A percentile compares a stretch with the other conserved stretches of the same genome.
phyloP scores from a whole-genome alignment of 768 basidiomycete genomes.

The Psilocybe tampanensis region DNA sequence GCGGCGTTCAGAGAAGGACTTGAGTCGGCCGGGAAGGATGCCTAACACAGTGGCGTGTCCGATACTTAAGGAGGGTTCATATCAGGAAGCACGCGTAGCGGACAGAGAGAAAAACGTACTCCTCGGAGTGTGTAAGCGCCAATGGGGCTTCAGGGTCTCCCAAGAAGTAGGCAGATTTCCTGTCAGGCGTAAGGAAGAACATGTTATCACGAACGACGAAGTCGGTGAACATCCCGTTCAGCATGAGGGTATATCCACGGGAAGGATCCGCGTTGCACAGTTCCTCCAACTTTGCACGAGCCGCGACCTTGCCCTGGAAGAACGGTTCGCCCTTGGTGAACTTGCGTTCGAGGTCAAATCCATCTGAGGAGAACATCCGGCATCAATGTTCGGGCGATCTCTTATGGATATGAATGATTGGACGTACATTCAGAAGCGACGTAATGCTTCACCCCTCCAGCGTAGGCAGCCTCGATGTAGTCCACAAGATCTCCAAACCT shows the following conservation, averaged over 20 bases:
- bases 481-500: conserved; percentile 3
- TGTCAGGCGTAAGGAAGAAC: conserved; percentile 7
- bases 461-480: conserved; percentile 11
- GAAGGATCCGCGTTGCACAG: conserved; percentile 6
- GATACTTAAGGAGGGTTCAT: neutral
- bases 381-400: too few species aligned
- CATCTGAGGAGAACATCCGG: too few species aligned
- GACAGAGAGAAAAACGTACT: conserved; percentile 1
- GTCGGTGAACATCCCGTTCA: conserved; percentile 10
- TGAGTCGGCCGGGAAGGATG: conserved; percentile 3
- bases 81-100: neutral
- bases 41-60: conserved; percentile 1
- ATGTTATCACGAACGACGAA: conserved; percentile 5
- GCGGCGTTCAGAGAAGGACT: conserved; percentile 10
- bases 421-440: conserved; percentile 11
- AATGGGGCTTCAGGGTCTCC: conserved; percentile 3
- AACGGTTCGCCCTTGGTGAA: neutral
- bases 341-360: neutral
- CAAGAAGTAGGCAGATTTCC: conserved; percentile 7
- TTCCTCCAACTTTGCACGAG: conserved; percentile 8
- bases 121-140: conserved; percentile 6
- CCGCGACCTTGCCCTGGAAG: conserved; percentile 3
- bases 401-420: neutral
- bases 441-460: conserved; percentile 11
- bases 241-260: conserved; percentile 9